These are phyloP conservation scores for Pseudocercospora crystallina DNA, from an alignment of 2,329 filamentous ascomycete species.

Conservation along the genomic window DNA sequence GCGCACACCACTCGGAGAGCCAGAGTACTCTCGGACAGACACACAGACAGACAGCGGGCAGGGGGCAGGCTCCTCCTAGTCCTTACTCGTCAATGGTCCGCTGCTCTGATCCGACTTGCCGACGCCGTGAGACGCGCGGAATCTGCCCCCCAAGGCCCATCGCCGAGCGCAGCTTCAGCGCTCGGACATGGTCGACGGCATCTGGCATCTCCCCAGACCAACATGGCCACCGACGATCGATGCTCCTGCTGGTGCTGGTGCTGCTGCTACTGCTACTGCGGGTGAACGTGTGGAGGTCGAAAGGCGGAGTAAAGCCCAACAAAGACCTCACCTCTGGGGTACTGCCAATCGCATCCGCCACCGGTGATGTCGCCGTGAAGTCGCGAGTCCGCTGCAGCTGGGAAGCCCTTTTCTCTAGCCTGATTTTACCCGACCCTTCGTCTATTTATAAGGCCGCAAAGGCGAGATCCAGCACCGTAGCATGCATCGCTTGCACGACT, in stretches of 20 bases:
- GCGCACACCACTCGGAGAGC: no score
- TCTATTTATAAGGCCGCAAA: constrained; percentile 10
- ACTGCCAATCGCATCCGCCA: no score
- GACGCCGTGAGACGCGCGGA: background rate
- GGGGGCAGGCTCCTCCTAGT: no score
- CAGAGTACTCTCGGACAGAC: no score
- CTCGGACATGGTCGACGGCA: constrained; percentile 6
- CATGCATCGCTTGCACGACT: background rate
- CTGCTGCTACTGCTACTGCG: background rate
- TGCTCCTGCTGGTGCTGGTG: no score
- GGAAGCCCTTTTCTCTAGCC: background rate
- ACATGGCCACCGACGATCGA: constrained; percentile 2
- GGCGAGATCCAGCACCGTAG: background rate
- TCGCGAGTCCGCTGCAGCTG: background rate
- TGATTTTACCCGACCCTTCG: background rate
- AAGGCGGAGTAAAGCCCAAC: background rate
- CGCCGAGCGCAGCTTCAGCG: background rate
- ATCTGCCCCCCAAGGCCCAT: no score
- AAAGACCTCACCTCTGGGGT: no score
- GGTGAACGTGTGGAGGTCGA: constrained; percentile 8
- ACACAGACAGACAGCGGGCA: no score
- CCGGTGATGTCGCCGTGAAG: background rate
- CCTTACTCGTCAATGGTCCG: no score
- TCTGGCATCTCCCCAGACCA: background rate
- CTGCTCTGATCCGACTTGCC: no score